Evolutionary conservation across 257 asterid species (phyloP).

Genomic region (Fraxinus anomala): DNA sequence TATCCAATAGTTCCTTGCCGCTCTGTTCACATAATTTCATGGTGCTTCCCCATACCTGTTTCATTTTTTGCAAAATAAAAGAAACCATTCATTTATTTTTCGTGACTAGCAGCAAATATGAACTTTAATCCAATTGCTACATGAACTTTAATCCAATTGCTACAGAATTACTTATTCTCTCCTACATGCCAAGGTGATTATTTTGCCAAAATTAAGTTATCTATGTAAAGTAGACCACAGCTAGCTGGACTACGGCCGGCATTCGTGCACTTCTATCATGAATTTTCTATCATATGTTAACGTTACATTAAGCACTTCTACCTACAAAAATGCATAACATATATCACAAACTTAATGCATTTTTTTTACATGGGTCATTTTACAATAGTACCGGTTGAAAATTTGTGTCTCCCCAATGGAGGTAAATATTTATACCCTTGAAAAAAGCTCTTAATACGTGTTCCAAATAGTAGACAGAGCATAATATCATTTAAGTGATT

Average conservation of each 20-base stretch:
- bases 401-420: background rate
- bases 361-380: background rate
- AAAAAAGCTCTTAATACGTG: too few species aligned
- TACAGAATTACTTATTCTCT: too few species aligned
- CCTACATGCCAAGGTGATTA: background rate
- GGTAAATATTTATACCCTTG: background rate
- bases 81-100: background rate
- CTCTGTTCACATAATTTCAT: constrained; percentile 63
- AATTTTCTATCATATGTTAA: background rate
- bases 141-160: background rate
- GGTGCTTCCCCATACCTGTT: constrained; percentile 79
- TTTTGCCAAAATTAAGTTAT: too few species aligned
- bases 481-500: background rate
- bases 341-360: background rate
- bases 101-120: background rate
- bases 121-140: too few species aligned
- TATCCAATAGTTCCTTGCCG: constrained; percentile 68
- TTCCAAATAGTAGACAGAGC: background rate
- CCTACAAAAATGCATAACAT: background rate
- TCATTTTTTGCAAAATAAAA: constrained; percentile 12
- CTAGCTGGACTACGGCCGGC: background rate
- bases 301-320: background rate
- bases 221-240: too few species aligned
- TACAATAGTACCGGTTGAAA: background rate
- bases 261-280: background rate